These are phyloP conservation scores for Porpolomopsis calyptriformis DNA, from an alignment of 768 basidiomycete genomes.

Conservation along the genomic window DNA sequence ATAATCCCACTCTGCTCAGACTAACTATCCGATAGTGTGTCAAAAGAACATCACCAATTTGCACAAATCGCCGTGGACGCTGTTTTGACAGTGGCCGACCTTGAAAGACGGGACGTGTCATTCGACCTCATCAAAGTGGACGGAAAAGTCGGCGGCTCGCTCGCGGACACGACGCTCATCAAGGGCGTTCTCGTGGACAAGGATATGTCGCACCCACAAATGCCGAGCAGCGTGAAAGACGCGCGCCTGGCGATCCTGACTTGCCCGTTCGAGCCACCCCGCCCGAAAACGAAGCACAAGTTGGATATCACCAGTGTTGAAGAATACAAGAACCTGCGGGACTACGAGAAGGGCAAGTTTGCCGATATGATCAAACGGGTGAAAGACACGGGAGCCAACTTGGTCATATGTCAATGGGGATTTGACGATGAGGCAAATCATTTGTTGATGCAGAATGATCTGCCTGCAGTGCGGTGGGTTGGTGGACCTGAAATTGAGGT, in stretches of 20 bases:
- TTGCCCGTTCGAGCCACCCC: conserved; percentile 97
- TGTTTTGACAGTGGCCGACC: conserved; percentile 88
- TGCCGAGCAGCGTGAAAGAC: conserved; percentile 82
- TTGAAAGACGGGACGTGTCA: conserved; percentile 87
- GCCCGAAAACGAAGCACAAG: conserved; percentile 99
- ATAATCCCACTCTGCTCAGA: conserved; percentile 1
- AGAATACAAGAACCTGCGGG: conserved; percentile 89
- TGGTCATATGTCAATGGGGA: conserved; percentile 99
- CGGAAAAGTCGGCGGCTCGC: conserved; percentile 95
- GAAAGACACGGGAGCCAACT: conserved; percentile 92
- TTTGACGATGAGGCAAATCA: conserved; percentile 99
- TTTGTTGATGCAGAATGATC: conserved; percentile 91
- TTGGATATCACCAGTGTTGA: conserved; percentile 94
- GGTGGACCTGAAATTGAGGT: conserved; percentile 99
- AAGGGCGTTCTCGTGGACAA: conserved; percentile 98
- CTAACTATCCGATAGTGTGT: conserved; percentile 52
- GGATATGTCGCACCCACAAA: conserved; percentile 98
- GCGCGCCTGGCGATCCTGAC: conserved; percentile 94
- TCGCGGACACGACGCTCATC: conserved; percentile 91
- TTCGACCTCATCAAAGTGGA: conserved; percentile 99
- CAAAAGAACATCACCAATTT: conserved; percentile 91
- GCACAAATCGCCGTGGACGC: conserved; percentile 98
- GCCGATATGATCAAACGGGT: conserved; percentile 93
- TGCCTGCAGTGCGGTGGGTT: conserved; percentile 97
- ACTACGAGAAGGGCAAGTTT: conserved; percentile 96